Evolutionary conservation across 1,284 basidiomycete species (phyloP).

Genomic region (Cutaneotrichosporon sp.): DNA sequence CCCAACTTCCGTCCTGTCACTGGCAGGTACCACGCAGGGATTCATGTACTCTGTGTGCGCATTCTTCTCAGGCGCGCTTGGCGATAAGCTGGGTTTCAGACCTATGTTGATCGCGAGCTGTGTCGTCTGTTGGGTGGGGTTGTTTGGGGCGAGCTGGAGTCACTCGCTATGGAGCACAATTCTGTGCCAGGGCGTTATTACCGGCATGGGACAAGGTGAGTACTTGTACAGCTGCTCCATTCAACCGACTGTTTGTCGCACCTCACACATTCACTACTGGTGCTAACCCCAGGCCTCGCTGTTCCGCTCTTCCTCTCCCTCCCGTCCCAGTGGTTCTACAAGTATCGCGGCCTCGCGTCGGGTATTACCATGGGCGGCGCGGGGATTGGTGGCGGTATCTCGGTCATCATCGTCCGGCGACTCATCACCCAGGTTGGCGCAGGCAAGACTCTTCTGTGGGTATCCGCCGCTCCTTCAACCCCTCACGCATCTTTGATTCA

Average conservation of each 20-base stretch:
- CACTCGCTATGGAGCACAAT: constrained; percentile 16
- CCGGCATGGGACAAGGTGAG: constrained; percentile 31
- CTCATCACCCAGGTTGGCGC: constrained; percentile 34
- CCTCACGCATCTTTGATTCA: too few species aligned
- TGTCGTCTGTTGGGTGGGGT: constrained; percentile 32
- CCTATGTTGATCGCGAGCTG: constrained; percentile 26
- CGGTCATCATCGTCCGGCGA: constrained; percentile 29
- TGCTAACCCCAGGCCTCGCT: constrained; percentile 26
- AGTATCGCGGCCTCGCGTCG: constrained; percentile 36
- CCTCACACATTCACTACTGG: too few species aligned
- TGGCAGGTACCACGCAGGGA: constrained; percentile 18
- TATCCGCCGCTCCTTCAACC: not conserved
- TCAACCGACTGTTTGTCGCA: too few species aligned
- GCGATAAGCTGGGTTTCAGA: constrained; percentile 35
- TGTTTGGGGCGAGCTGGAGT: constrained; percentile 21
- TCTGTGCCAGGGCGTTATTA: constrained; percentile 31
- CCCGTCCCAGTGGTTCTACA: constrained; percentile 47
- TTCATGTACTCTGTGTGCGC: constrained; percentile 15
- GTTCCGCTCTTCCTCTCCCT: constrained; percentile 45
- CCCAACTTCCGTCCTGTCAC: constrained; percentile 28
- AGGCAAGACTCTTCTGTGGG: constrained; percentile 38
- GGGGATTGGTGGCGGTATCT: constrained; percentile 37
- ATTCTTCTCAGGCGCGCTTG: constrained; percentile 20
- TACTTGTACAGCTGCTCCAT: not conserved
- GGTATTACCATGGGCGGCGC: constrained; percentile 44